Evolutionary conservation across 2,329 filamentous ascomycete species (phyloP), one percentile per base, ranked within the genome.

Genomic region (Atkinsonella texensis): DNA sequence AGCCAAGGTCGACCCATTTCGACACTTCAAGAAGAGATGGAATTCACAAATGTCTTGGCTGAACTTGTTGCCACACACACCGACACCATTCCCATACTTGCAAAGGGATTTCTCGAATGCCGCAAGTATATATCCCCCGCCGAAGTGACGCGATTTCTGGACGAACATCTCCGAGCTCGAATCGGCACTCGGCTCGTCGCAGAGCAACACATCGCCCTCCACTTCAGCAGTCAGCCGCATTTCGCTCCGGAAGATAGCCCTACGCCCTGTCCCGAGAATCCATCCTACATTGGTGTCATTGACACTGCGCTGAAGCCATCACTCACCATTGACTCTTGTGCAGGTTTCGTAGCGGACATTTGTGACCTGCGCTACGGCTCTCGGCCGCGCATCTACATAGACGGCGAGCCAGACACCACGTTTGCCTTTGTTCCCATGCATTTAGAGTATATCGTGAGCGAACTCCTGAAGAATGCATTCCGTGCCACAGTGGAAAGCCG

Each of bases 401-500:
- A 90, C 58, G 93, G 93, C 57, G 85, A 94, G 64, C 83, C 86
- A 0, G 83, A 86, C 49, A 89, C 90, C n/a, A 84, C 83, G 0
- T 95, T 98, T 63, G 89, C 91, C 18, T 93, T 94, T 62, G 84
- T 98, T 9, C 93, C 93, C 13, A 93, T 95, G 65, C 93, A 98
- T 67, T 78, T 98, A 23, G 91, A 97, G 68, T 98, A 98, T 67
- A 96, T 98, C 57, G 80, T 96, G 57, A 98, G 91, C 0, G 93
- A 98, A 68, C 77, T 98, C 1, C 77, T 98, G 53, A 98, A 98
- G 69, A 98, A 98, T 63, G 88, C 90, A 1, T 98, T 97, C 71
- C 82, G 93, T 43, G 91, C 93, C 4, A 94, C 89, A 0, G 83
- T 97, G 10, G 93, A 98, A 68, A 84, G 79, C 53, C 82, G 83